Evolutionary conservation across 1,284 basidiomycete genomes (phyloP).

Genomic region (Sporisorium sorghi): DNA sequence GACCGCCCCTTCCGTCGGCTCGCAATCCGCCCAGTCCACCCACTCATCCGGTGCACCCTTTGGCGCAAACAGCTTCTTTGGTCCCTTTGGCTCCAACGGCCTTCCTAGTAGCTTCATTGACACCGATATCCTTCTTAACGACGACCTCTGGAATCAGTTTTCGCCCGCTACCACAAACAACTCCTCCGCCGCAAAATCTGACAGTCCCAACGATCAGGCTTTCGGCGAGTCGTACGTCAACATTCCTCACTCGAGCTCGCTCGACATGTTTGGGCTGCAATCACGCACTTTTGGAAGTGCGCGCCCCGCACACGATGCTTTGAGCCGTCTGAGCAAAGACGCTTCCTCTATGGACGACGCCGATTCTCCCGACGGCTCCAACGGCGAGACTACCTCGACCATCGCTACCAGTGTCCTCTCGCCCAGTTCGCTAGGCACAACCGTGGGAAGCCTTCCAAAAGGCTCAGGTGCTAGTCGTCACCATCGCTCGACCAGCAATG

Average conservation of each 20-base stretch:
- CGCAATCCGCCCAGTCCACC: conserved; percentile 10
- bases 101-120: conserved; percentile 55
- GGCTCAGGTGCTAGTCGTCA: conserved; percentile 25
- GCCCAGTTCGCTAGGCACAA: conserved; percentile 46
- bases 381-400: conserved; percentile 52
- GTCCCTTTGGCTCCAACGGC: conserved; percentile 35
- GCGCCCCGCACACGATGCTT: conserved; percentile 28
- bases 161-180: conserved; percentile 31
- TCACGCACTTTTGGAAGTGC: conserved; percentile 30
- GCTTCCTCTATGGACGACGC: conserved; percentile 51
- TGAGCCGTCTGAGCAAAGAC: conserved; percentile 41
- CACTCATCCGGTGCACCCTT: conserved; percentile 9
- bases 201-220: conserved; percentile 17
- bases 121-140: conserved; percentile 56
- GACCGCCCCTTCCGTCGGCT: conserved; percentile 11
- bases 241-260: conserved; percentile 40
- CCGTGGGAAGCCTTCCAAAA: conserved; percentile 40
- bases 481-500: conserved; percentile 43
- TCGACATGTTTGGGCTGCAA: conserved; percentile 40
- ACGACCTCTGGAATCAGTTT: conserved; percentile 55
- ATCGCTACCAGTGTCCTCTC: conserved; percentile 51
- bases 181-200: conserved; percentile 13
- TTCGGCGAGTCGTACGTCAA: conserved; percentile 48
- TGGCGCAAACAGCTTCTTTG: conserved; percentile 36
- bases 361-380: conserved; percentile 52